Evolutionary conservation across 148 eudicot genomes (phyloP), one percentile per base, ranked within the genome.

Genomic region (Fagopyrum homotropicum): DNA sequence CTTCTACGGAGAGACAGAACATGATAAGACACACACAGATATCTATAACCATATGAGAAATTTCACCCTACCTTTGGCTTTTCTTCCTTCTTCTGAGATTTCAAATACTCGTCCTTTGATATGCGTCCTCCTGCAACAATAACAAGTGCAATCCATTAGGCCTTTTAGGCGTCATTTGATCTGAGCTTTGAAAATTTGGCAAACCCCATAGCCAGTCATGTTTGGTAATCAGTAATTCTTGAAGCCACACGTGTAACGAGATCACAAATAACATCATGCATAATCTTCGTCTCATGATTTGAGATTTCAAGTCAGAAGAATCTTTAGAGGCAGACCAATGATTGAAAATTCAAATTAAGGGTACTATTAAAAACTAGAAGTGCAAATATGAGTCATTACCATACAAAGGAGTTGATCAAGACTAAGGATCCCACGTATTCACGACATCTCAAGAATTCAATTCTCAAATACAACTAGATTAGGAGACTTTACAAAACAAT

Each of bases 51-150:
- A 22, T 22, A 22, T 22, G 19, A 66, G 46, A 30, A 69, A 7
- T 30, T 22, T 22, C 44, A 76, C 40, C 43, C 8, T 87, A 94
- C 98, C 98, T 91, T 94, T 7, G 93, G 97, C 84, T 94, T 91
- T 83, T 91, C 89, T 72, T 88, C 86, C 77, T 93, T 90, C 81
- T 90, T 85, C 56, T 82, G 82, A 40, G 88, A 78, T 75, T 92
- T 84, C 35, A 83, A n/a, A 77, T 83, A 84, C 79, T 92, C 90
- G 1, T 90, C 96, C 80, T 89, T 90, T 26, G 98, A 81, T 82
- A 95, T 84, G 61, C 90, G 96, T 49, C 80, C 77, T 69, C 98
- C 98, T 92, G 85, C 68, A 84, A 80, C 45, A 74, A 22, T 63
- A 40, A 40, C 9, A 5, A 60, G 7, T 7, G 15, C 19, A 66